A percentile compares a stretch with the other conserved stretches of the same genome.
phyloP scores from a whole-genome alignment of 2,329 filamentous ascomycete genomes.

The Calonectria fujianensis region DNA sequence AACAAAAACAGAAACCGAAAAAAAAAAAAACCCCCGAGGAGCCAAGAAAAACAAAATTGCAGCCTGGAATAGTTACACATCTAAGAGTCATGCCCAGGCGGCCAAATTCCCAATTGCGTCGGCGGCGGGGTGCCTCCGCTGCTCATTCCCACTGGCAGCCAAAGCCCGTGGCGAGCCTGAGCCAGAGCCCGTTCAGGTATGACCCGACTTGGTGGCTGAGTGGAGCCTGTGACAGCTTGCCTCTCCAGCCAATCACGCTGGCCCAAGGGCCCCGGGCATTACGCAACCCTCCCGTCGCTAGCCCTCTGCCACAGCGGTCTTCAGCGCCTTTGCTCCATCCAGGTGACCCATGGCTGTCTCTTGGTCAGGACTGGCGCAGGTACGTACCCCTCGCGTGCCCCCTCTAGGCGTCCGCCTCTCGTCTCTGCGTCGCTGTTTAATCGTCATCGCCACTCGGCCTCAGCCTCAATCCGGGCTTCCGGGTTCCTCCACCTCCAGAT shows the following conservation, averaged over 20 bases:
- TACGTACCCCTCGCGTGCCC: conserved; percentile 21
- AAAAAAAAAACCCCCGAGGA: background rate
- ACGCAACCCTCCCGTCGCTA: conserved; percentile 37
- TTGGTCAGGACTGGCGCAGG: background rate
- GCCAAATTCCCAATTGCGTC: conserved; percentile 1
- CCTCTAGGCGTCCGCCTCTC: background rate
- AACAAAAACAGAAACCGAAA: background rate
- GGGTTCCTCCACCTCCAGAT: conserved; percentile 30
- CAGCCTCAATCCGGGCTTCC: conserved; percentile 43
- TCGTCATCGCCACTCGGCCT: conserved; percentile 49
- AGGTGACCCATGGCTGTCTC: conserved; percentile 28
- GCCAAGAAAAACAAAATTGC: background rate
- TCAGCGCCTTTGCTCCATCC: conserved; percentile 23
- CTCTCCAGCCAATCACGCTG: conserved; percentile 18
- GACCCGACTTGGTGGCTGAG: conserved; percentile 45
- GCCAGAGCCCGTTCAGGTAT: conserved; percentile 28
- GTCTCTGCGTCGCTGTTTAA: conserved; percentile 23
- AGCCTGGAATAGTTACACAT: background rate
- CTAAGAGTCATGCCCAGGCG: background rate
- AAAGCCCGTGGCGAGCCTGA: conserved; percentile 30
- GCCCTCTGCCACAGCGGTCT: conserved; percentile 10
- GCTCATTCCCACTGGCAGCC: background rate
- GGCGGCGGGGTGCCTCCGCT: conserved; percentile 41
- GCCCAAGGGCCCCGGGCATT: conserved; percentile 15
- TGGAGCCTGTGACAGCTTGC: conserved; percentile 20